phyloP scores from a whole-genome alignment of 805 yeast species.

The Metschnikowia amazonensis region DNA sequence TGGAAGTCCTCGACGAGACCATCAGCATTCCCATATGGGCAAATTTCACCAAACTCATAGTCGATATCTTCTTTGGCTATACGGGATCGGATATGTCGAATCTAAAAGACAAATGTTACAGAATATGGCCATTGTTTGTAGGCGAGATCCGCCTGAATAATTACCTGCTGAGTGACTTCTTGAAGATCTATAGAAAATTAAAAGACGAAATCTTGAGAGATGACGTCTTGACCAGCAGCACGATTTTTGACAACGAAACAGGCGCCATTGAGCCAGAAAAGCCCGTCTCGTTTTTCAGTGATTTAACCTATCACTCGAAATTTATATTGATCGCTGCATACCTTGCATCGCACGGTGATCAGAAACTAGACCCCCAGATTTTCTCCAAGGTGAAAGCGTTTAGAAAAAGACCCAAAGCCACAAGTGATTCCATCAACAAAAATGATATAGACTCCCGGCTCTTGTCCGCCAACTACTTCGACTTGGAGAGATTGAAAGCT shows the following conservation, averaged over 20 bases:
- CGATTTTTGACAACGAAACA: conserved; percentile 26
- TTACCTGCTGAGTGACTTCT: conserved; percentile 26
- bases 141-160: conserved; percentile 24
- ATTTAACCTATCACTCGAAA: conserved; percentile 59
- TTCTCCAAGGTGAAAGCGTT: conserved; percentile 56
- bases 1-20: conserved; percentile 6
- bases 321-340: conserved; percentile 78
- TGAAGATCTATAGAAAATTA: conserved; percentile 33
- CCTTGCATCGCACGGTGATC: conserved; percentile 73
- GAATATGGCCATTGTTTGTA: conserved; percentile 34
- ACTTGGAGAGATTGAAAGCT: conserved; percentile 75
- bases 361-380: conserved; percentile 60
- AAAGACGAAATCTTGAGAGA: conserved; percentile 27
- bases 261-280: conserved; percentile 18
- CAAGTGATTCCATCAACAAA: conserved; percentile 24
- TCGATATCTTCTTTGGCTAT: conserved; percentile 43
- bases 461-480: conserved; percentile 69
- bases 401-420: conserved; percentile 29
- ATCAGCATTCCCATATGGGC: conserved; percentile 30
- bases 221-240: conserved; percentile 29
- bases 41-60: conserved; percentile 42
- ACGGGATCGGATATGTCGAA: conserved; percentile 43
- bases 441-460: conserved; percentile 55
- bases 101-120: conserved; percentile 27
- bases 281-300: conserved; percentile 27